Conservation (phyloP, 192 early-diverging fungal species). For the Diversispora epigaea region DNA sequence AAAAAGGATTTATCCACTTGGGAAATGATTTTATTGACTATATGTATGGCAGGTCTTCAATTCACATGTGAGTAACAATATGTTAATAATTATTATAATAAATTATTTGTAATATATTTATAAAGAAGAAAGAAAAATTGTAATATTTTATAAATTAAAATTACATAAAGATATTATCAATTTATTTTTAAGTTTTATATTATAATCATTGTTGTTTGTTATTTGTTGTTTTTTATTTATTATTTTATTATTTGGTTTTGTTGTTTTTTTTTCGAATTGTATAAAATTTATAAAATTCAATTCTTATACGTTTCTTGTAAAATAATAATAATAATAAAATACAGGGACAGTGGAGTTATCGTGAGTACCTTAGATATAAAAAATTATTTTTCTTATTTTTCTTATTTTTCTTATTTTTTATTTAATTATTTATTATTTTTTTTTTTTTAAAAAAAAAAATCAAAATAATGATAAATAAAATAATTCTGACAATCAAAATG, state of each 20-base stretch:
- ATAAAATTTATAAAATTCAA: slow-evolving; percentile 1
- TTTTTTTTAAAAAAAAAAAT: neutral
- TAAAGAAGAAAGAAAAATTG: neutral
- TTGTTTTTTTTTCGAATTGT: neutral
- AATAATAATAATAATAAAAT: neutral
- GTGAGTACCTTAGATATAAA: slow-evolving; percentile 33
- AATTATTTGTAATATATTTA: no score
- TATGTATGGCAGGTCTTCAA: slow-evolving; percentile 66
- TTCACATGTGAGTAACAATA: slow-evolving; percentile 67
- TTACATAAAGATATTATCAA: no score
- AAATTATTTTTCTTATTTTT: neutral
- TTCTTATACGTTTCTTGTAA: neutral
- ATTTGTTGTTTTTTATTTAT: slow-evolving; percentile 1
- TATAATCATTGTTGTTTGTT: neutral
- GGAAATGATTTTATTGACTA: slow-evolving; percentile 46
- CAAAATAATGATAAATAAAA: no score
- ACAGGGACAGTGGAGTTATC: slow-evolving; percentile 72
- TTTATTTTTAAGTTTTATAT: neutral
- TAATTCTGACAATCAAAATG: no score
- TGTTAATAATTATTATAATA: no score
- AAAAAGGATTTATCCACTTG: neutral
- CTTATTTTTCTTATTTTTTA: neutral
- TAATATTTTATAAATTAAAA: no score
- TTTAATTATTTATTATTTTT: neutral
- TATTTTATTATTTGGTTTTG: neutral